A percentile compares a stretch with the other conserved stretches of the same genome.
Evolutionary conservation across 441 rosid genomes (phyloP).

Genomic region (Arabidopsis hybrid): DNA sequence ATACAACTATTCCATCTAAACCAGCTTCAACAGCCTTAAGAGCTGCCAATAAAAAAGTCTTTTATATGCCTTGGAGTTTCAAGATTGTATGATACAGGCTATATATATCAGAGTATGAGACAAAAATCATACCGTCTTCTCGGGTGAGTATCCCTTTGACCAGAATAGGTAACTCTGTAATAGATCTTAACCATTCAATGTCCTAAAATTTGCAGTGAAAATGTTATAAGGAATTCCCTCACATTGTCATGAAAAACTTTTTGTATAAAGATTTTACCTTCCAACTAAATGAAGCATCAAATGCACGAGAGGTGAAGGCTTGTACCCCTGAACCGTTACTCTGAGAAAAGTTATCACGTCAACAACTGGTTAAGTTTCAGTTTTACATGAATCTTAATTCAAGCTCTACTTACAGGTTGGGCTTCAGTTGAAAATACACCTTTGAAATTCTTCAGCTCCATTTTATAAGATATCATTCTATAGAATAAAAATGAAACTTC

Average conservation of each 20-base stretch:
- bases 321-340: slow-evolving; percentile 65
- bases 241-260: neutral
- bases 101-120: slow-evolving; percentile 23
- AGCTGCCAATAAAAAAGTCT: slow-evolving; percentile 41
- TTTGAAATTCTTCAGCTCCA: slow-evolving; percentile 75
- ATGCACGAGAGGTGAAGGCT: slow-evolving; percentile 52
- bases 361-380: slow-evolving; percentile 14
- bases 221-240: neutral
- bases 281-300: slow-evolving; percentile 84
- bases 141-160: slow-evolving; percentile 78
- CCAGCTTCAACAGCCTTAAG: slow-evolving; percentile 59
- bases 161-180: slow-evolving; percentile 76
- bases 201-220: slow-evolving; percentile 56
- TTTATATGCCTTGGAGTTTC: neutral
- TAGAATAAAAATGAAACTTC: slow-evolving; percentile 25
- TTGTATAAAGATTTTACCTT: slow-evolving; percentile 52
- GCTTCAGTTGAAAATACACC: slow-evolving; percentile 59
- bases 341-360: slow-evolving; percentile 47
- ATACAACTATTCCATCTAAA: slow-evolving; percentile 58
- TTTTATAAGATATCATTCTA: slow-evolving; percentile 81
- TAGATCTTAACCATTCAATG: slow-evolving; percentile 75
- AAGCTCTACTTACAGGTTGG: slow-evolving; percentile 57
- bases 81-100: neutral
- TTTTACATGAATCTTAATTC: slow-evolving; percentile 4
- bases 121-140: slow-evolving; percentile 70